phyloP scores from a whole-genome alignment of 495 filamentous ascomycete species.

The Hamigera avellanea region DNA sequence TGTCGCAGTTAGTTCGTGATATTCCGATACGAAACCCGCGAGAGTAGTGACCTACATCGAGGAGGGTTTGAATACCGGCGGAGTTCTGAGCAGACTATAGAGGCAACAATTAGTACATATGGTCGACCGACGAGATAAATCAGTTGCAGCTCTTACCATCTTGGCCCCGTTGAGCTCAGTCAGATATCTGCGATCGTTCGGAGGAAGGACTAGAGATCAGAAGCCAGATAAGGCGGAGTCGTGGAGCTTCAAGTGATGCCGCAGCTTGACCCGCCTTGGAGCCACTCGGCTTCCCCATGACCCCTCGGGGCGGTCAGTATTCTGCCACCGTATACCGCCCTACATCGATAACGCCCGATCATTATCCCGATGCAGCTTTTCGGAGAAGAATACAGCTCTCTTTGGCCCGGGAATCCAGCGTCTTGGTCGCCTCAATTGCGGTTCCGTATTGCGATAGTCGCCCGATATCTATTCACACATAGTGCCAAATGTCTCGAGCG shows the following conservation, averaged over 20 bases:
- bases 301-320: conserved; percentile 27
- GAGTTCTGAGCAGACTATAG: conserved; percentile 93
- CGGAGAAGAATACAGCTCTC: conserved; percentile 5
- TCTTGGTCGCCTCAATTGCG: too few species aligned
- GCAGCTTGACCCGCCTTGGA: conserved; percentile 2
- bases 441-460: too few species aligned
- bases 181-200: too few species aligned
- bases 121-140: too few species aligned
- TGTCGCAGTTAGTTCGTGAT: conserved; percentile 14
- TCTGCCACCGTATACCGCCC: conserved; percentile 24
- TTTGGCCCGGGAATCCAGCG: too few species aligned
- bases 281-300: too few species aligned
- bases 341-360: conserved; percentile 17
- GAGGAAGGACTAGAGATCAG: neutral
- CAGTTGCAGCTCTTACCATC: conserved; percentile 23
- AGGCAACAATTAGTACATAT: conserved; percentile 15
- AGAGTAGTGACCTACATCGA: conserved; percentile 67
- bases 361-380: conserved; percentile 2
- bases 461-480: too few species aligned
- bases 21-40: neutral
- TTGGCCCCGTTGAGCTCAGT: conserved; percentile 8
- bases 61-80: conserved; percentile 92
- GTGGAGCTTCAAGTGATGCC: conserved; percentile 11
- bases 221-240: conserved; percentile 11
- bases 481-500: conserved; percentile 63